Conservation (phyloP, 805 yeast genomes). For the Ogataea nitratoaversa region DNA sequence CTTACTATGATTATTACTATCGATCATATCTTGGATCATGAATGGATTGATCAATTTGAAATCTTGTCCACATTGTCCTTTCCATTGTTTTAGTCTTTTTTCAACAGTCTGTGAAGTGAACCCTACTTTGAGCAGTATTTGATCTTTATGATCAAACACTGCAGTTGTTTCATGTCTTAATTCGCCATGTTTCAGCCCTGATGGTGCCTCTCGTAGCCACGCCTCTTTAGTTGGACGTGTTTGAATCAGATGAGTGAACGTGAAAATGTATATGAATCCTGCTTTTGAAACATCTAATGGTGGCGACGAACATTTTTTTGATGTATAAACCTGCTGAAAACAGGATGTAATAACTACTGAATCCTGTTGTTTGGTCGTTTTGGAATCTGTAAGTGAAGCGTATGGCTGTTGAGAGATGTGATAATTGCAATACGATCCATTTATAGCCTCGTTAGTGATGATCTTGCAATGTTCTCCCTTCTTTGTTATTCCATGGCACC, state of each 20-base stretch:
- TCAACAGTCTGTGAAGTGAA: conserved; percentile 45
- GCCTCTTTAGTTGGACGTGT: conserved; percentile 25
- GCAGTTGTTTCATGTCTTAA: conserved; percentile 22
- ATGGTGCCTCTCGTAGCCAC: conserved; percentile 35
- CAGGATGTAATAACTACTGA: neutral
- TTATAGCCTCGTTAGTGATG: conserved; percentile 11
- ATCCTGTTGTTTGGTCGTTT: neutral
- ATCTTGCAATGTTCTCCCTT: conserved; percentile 39
- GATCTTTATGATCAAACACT: conserved; percentile 34
- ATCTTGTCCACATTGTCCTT: conserved; percentile 44
- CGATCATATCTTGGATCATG: conserved; percentile 15
- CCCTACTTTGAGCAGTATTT: conserved; percentile 48
- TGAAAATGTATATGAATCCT: conserved; percentile 50
- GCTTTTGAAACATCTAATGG: conserved; percentile 4
- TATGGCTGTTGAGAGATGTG: conserved; percentile 22
- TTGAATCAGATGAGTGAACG: conserved; percentile 37
- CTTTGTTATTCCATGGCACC: conserved; percentile 40
- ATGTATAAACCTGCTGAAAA: neutral
- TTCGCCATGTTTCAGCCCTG: conserved; percentile 13
- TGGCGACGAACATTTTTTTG: neutral
- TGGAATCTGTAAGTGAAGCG: too few relatives aligned
- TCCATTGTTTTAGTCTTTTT: conserved; percentile 47
- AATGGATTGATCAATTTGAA: conserved; percentile 37
- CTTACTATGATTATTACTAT: conserved; percentile 7
- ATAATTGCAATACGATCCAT: conserved; percentile 32